phyloP scores from a whole-genome alignment of 78 protist species.

The Bodo saltans region DNA sequence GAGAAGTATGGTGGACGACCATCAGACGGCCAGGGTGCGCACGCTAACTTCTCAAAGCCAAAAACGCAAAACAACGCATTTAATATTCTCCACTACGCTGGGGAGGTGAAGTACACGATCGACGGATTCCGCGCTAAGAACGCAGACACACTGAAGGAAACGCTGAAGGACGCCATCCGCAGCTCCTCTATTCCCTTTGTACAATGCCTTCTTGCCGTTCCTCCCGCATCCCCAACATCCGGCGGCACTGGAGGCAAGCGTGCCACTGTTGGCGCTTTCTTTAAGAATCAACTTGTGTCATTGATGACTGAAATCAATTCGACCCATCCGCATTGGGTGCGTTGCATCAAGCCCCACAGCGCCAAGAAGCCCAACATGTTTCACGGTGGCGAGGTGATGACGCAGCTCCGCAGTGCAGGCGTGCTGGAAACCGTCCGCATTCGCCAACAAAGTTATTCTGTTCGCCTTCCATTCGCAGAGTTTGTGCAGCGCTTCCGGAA shows the following conservation, averaged over 20 bases:
- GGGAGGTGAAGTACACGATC: conserved; percentile 24
- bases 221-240: too few relatives aligned
- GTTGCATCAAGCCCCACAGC: conserved; percentile 60
- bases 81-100: conserved; percentile 40
- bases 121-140: conserved; percentile 37
- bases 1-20: too few relatives aligned
- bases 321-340: conserved; percentile 43
- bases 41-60: conserved; percentile 7
- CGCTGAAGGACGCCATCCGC: background rate
- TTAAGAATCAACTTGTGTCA: conserved; percentile 37
- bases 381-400: conserved; percentile 11
- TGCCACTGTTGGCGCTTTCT: conserved; percentile 18
- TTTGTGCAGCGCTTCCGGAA: background rate
- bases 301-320: conserved; percentile 59
- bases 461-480: conserved; percentile 22
- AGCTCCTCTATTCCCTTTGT: background rate
- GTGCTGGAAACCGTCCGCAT: conserved; percentile 37
- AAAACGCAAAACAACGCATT: background rate
- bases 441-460: conserved; percentile 12
- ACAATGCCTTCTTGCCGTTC: background rate
- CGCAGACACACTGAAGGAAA: conserved; percentile 18
- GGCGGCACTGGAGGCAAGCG: conserved; percentile 6
- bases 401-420: conserved; percentile 30
- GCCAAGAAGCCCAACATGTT: conserved; percentile 12
- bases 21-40: conserved; percentile 5